Evolutionary conservation across 306 rosid genomes (phyloP).

Genomic region (Chamaecrista fasciculata): DNA sequence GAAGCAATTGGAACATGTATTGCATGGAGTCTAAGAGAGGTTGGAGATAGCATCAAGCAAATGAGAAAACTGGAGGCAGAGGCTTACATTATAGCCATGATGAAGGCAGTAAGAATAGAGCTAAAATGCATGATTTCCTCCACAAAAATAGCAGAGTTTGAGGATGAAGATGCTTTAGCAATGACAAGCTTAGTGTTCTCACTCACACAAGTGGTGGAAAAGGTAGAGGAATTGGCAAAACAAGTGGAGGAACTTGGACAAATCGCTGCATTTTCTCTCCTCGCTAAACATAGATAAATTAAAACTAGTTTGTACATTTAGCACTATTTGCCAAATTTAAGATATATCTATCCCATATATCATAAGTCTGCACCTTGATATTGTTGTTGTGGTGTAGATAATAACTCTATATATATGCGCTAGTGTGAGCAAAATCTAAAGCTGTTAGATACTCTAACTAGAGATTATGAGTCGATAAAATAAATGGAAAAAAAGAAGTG

Average conservation of each 20-base stretch:
- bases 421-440: too few relatives aligned
- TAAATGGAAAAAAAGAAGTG: neutral
- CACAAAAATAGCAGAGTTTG: constrained; percentile 34
- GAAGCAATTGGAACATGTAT: constrained; percentile 51
- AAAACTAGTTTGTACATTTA: neutral
- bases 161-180: constrained; percentile 44
- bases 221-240: constrained; percentile 56
- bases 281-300: neutral
- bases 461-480: neutral
- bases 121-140: constrained; percentile 34
- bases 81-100: constrained; percentile 32
- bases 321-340: neutral
- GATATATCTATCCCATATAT: neutral
- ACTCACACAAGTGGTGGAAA: constrained; percentile 52
- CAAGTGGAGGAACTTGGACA: constrained; percentile 63
- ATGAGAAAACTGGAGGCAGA: constrained; percentile 51
- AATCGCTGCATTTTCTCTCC: constrained; percentile 44
- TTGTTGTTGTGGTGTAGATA: neutral
- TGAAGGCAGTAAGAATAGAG: constrained; percentile 54
- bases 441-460: too few relatives aligned
- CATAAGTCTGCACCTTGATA: neutral
- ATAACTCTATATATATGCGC: neutral
- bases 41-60: constrained; percentile 62
- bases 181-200: constrained; percentile 52
- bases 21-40: constrained; percentile 50